Evolutionary conservation across 73 alveolate genomes (phyloP), one percentile per base, ranked within the genome.

Genomic region (Paramecium tetraurelia): DNA sequence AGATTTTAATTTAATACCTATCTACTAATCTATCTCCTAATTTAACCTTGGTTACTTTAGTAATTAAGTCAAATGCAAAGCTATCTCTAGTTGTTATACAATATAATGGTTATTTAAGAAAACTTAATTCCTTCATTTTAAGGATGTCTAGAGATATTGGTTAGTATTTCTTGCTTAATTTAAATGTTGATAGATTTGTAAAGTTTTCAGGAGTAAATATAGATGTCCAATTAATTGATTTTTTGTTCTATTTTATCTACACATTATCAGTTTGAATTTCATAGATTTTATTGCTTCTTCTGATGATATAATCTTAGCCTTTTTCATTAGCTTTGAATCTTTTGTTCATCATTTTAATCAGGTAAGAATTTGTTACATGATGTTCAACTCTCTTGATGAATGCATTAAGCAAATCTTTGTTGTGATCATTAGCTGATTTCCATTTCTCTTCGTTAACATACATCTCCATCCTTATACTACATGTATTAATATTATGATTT

Each of bases 71-170:
- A 68, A 89, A 96, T 7, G 97, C 97, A 89, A 95, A 96, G 68
- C 94, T 72, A 76, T 96, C 99, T 59, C 99, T 92, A 5, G 99
- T 96, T 18, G 95, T 69, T 29, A 96, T 94, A 3, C 93, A 80
- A 57, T 95, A 95, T 12, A 96, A 71, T 18, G 96, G 95, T 43
- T 89, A 44, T 29, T 92, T 46, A 7, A 77, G 59, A 21, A 72
- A 85, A 48, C 85, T 83, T 22, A 75, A 58, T 21, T 69, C 92
- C 31, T 58, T 69, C 68, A 68, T 40, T 50, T 69, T 59, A 44
- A 86, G 20, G n/a, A 63, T 92, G 24, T 59, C 77, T 3, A 86
- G 58, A 44, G 85, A 70, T 9, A 86, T 46, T 0, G 83, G 77
- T 18, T 35, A 58, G 14, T 75, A 85, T 29, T 63, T 59, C 43